Evolutionary conservation across 2,329 filamentous ascomycete genomes (phyloP), one percentile per base, ranked within the genome.

Genomic region (Zymoseptoria pseudotritici): DNA sequence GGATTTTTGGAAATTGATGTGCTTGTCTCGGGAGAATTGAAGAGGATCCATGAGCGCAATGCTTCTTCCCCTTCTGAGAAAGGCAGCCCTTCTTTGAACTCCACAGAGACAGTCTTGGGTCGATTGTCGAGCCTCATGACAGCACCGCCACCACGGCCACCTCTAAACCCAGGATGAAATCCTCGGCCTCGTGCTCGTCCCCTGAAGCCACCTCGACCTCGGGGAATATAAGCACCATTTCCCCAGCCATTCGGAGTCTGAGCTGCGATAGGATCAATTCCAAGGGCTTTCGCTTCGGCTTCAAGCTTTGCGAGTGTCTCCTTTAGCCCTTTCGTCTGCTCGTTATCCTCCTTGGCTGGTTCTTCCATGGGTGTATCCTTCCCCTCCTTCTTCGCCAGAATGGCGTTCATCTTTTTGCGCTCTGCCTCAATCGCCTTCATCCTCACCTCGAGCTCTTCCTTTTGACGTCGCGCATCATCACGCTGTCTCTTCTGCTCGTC

Each of bases 241-340:
- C 24, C 53, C 17, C 10, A 64, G 42, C 67, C 68, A 62, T 57
- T 59, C 54, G 66, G 67, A 61, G 69, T 53, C 6, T 56, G 65
- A 59, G 53, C 71, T 64, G 73, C 78, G 3, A 84, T 79, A 1
- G 85, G 82, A 67, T 90, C 85, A 31, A 91, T 80, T 7, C 88
- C 88, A 36, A 91, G 78, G 8, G 82, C 81, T 67, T 82, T 82
- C 13, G 89, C 89, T 73, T 91, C 89, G 21, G 84, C 85, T 70
- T 91, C 86, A 6, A 92, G 77, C n/a, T 82, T 84, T 1, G 87
- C 87, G 13, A 92, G 77, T 69, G 90, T 86, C 2, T 86, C 86
- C 52, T 85, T 84, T n/a, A 93, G 77, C 51, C 81, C 80, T 55
- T 86, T 84, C 1, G 87, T 87, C 66, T 85, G 79, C 4, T 79